phyloP scores from a whole-genome alignment of 208 protist species.

The Histomonas meleagridis region DNA sequence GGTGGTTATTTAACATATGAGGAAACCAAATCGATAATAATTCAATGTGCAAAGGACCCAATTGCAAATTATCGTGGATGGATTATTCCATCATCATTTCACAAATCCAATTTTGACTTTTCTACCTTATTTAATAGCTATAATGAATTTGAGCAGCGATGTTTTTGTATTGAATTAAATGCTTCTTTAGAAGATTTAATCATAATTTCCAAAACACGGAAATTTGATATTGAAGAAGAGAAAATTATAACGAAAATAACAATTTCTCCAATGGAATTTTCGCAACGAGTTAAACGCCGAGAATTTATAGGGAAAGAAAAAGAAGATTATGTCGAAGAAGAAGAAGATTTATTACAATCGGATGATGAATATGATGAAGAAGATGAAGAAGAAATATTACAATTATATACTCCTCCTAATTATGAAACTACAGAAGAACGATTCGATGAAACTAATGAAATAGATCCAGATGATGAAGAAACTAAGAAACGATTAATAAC shows the following conservation, averaged over 20 bases:
- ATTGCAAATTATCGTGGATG: constrained; percentile 1
- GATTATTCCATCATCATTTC: background rate
- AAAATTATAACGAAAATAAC: background rate
- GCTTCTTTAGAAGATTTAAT: background rate
- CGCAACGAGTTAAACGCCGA: background rate
- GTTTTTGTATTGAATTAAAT: background rate
- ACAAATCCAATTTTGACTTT: background rate
- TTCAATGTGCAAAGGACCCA: background rate
- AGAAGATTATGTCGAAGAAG: background rate
- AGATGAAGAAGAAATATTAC: background rate
- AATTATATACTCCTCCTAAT: background rate
- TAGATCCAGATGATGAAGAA: background rate
- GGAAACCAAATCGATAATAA: background rate
- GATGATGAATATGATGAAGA: background rate
- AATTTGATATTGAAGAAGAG: constrained; percentile 23
- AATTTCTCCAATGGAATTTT: background rate
- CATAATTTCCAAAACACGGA: background rate
- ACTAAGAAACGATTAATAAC: background rate
- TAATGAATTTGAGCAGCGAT: background rate
- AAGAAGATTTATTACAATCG: background rate
- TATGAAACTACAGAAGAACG: constrained; percentile 12
- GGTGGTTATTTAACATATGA: background rate
- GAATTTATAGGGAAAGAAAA: background rate
- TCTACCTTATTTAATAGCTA: background rate
- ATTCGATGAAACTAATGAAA: background rate